These are phyloP conservation scores for Fusarium sp. DNA, from an alignment of 2,329 filamentous ascomycete species.

Conservation along the genomic window DNA sequence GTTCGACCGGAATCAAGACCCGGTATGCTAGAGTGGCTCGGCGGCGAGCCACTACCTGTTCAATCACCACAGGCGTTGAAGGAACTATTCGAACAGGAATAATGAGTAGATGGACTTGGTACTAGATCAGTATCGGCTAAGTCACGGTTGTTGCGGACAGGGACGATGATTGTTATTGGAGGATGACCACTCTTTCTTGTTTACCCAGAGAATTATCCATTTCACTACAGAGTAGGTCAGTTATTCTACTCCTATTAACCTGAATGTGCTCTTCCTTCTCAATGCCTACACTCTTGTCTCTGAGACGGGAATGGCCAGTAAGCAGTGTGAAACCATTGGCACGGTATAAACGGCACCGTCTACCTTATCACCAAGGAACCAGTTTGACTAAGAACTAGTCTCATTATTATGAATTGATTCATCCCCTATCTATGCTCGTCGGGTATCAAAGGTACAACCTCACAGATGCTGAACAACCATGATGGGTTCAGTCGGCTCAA, in stretches of 20 bases:
- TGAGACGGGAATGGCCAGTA: not conserved
- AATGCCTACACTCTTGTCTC: not conserved
- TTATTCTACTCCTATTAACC: not conserved
- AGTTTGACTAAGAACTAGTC: not conserved
- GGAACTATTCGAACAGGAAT: conserved; percentile 7
- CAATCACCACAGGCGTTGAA: conserved; percentile 13
- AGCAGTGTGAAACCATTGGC: not conserved
- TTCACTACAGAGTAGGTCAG: not conserved
- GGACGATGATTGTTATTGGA: not conserved
- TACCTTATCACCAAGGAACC: not conserved
- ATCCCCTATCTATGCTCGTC: not conserved
- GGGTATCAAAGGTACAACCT: conserved; percentile 8
- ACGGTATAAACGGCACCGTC: not conserved
- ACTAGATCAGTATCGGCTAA: not conserved
- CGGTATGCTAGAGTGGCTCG: conserved; percentile 8
- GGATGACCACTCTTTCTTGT: not conserved
- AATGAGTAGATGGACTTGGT: not conserved
- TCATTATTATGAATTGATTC: not conserved
- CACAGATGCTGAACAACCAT: not conserved
- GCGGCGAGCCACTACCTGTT: not conserved
- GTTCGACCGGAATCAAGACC: not conserved
- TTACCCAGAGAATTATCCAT: not conserved
- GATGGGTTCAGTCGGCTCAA: conserved; percentile 10
- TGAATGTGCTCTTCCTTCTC: not conserved
- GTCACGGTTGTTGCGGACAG: not conserved